Conservation (phyloP, 1,284 basidiomycete genomes). For the Irpex sp. region DNA sequence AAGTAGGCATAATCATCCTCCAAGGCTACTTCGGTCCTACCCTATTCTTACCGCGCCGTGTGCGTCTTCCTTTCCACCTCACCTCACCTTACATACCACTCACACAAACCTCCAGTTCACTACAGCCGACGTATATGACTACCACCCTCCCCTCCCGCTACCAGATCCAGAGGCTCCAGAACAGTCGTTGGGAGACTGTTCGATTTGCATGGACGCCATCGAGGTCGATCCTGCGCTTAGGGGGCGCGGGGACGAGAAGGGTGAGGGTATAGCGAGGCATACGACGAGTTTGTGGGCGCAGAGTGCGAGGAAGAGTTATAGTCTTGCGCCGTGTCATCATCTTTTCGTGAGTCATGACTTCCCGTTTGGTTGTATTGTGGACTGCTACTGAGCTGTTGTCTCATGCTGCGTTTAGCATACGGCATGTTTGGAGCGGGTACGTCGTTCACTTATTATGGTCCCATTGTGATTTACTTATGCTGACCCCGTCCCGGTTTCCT, state of each 20-base stretch:
- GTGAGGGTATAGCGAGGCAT: constrained; percentile 17
- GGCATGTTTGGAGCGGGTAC: constrained; percentile 73
- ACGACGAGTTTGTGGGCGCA: constrained; percentile 33
- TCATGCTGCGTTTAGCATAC: constrained; percentile 55
- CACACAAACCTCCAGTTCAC: no score
- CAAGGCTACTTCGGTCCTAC: constrained; percentile 79
- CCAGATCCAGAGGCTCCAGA: constrained; percentile 73
- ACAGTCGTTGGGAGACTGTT: constrained; percentile 76
- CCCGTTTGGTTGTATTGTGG: constrained; percentile 2
- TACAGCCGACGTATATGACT: constrained; percentile 70
- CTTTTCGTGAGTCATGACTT: constrained; percentile 62
- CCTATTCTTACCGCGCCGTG: constrained; percentile 74
- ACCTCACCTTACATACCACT: no score
- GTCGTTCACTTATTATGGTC: constrained; percentile 15
- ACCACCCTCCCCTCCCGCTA: constrained; percentile 74
- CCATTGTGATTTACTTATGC: not conserved
- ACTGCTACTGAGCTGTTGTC: not conserved
- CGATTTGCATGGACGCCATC: constrained; percentile 90
- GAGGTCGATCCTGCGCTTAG: constrained; percentile 44
- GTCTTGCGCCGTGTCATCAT: constrained; percentile 87
- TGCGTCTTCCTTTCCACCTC: constrained; percentile 33
- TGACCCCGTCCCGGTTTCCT: constrained; percentile 11
- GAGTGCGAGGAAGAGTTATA: constrained; percentile 65
- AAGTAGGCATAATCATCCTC: constrained; percentile 63
- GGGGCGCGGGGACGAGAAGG: constrained; percentile 26